Evolutionary conservation across 306 rosid species (phyloP).

Genomic region (Cercis canadensis): DNA sequence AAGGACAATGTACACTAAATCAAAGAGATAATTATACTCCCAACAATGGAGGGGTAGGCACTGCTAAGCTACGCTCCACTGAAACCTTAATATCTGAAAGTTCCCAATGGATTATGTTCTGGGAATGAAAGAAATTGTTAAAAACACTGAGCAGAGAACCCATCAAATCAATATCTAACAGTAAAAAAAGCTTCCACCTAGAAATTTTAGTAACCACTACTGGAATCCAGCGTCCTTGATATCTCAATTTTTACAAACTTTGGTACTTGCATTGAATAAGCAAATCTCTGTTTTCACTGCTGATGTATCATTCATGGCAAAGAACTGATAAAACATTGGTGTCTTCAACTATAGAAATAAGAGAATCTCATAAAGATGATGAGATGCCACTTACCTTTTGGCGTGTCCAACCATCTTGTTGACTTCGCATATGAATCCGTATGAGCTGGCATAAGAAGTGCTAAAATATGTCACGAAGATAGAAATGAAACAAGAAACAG

Average conservation of each 20-base stretch:
- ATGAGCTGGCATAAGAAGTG: constrained; percentile 52
- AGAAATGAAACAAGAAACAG: constrained; percentile 4
- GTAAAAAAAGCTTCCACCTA: neutral
- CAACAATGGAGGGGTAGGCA: no score
- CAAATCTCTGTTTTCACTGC: neutral
- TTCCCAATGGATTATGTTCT: no score
- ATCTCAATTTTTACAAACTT: neutral
- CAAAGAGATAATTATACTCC: no score
- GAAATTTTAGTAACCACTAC: neutral
- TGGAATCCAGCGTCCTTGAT: neutral
- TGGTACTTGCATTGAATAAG: neutral
- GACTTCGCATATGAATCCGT: constrained; percentile 63
- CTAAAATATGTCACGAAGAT: constrained; percentile 20
- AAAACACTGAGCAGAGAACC: no score
- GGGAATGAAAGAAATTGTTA: no score
- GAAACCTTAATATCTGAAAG: no score
- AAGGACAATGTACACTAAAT: no score
- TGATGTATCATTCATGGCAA: neutral
- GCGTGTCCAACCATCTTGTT: constrained; percentile 65
- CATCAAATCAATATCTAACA: no score
- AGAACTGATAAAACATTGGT: neutral
- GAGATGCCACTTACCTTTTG: constrained; percentile 57
- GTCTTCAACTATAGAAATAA: neutral
- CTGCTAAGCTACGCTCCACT: no score
- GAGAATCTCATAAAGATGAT: neutral